Base-by-base conservation (phyloP, 1,139 yeast species). In the Protomyces inundatus region DNA sequence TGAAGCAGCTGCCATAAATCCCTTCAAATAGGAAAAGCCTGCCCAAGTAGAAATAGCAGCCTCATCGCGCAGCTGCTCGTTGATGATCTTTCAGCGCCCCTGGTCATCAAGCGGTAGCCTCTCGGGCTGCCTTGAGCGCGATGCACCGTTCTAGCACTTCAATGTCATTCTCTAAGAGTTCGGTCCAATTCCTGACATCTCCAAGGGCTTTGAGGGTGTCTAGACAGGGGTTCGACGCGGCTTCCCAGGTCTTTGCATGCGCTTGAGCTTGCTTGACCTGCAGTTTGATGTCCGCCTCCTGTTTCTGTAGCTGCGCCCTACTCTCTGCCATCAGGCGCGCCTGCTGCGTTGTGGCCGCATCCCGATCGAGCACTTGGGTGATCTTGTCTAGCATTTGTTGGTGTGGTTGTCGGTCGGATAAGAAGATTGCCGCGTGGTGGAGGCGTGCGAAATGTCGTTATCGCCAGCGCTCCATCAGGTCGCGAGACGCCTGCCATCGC, bases 111-210 rank as follows among this genome's bases (percentile, higher is more conserved):
- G 3, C 39, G 9, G 39, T 12, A 36, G 12, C 39, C 12, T 12
- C 39, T 7, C 39, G 12, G 9, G 39, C 39, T 9, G 39, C 12
- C 39, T 36, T 36, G 39, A 36, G 39, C 39, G 39, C 39, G 3
- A 36, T 12, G 39, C 39, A 36, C 48, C 9, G 42, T 36, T 54
- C 57, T 23, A 58, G 56, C 12, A 58, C 56, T 14, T 32, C 52
- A 30, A 58, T 6, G 6, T 58, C 56, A 16, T 33, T 32, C 12
- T 52, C 56, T 36, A 58, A 12, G 4, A 58, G 4, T 30, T 51
- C 52, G 6, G 42, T 12, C 62, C 62, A 58, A 35, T 58, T 39
- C 10, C 40, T 32, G 33, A 58, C 37, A 40, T 58, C 62, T 12
- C 62, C 62, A 6, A 42, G 32, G 10, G 30, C 52, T 37, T 58